These are phyloP conservation scores for Malus hybrid DNA, from an alignment of 331 rosid species.

Conservation along the genomic window DNA sequence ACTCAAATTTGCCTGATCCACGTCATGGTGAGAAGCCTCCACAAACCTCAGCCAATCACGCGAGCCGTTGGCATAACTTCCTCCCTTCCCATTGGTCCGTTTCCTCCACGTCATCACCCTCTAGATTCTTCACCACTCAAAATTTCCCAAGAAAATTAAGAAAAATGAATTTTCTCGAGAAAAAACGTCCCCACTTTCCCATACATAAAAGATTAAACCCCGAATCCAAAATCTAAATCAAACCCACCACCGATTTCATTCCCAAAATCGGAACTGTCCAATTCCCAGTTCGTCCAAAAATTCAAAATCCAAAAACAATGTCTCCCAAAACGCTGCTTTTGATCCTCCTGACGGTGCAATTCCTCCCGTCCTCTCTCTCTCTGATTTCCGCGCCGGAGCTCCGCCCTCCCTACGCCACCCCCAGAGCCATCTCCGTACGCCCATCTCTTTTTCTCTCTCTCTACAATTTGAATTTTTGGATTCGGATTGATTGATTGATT, in stretches of 20 bases:
- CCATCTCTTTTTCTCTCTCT: background rate
- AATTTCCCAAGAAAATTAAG: too few relatives aligned
- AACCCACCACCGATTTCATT: background rate
- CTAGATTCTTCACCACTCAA: constrained; percentile 9
- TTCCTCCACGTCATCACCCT: constrained; percentile 39
- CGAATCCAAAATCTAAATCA: too few relatives aligned
- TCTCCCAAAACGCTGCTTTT: constrained; percentile 10
- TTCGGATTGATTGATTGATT: background rate
- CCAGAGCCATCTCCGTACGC: constrained; percentile 59
- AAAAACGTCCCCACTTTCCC: background rate
- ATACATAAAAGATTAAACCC: background rate
- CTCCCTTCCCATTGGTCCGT: constrained; percentile 35
- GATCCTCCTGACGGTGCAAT: constrained; percentile 20
- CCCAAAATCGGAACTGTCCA: background rate
- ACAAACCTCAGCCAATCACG: constrained; percentile 42
- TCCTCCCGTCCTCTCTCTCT: constrained; percentile 13
- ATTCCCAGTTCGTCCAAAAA: background rate
- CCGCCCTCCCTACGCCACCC: constrained; percentile 43
- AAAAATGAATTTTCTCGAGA: too few relatives aligned
- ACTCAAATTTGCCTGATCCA: background rate
- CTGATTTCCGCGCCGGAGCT: constrained; percentile 28
- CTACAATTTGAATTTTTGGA: background rate
- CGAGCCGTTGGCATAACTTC: constrained; percentile 1
- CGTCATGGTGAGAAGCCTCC: constrained; percentile 15
- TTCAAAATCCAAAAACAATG: constrained; percentile 3